A percentile compares a stretch with the other conserved stretches of the same genome.
These are phyloP conservation scores for Corylus americana DNA, from an alignment of 306 rosid genomes.

Conservation along the genomic window DNA sequence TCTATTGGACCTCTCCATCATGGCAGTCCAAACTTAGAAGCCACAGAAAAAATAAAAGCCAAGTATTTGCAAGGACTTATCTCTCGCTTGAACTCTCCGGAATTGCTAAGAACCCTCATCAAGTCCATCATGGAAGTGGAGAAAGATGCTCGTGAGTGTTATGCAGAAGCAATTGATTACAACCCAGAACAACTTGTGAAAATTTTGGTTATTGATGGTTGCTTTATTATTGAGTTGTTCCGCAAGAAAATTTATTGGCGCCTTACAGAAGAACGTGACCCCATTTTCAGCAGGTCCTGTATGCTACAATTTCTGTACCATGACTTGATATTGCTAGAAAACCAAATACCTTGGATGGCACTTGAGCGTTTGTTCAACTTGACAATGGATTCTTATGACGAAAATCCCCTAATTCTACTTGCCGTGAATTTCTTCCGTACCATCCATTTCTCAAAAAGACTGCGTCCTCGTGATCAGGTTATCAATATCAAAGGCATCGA, in stretches of 20 bases:
- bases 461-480: neutral
- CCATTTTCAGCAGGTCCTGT: constrained; percentile 7
- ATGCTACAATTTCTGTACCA: constrained; percentile 7
- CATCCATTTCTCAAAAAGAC: neutral
- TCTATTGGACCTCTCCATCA: constrained; percentile 30
- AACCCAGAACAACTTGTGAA: neutral
- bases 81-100: neutral
- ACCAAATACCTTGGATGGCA: constrained; percentile 36
- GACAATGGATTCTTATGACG: neutral
- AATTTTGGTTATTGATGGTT: constrained; percentile 35
- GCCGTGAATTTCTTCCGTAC: neutral
- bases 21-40: neutral
- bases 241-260: no score
- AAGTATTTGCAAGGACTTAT: neutral
- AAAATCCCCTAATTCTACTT: neutral
- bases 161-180: neutral
- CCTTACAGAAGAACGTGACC: neutral
- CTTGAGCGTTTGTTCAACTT: neutral
- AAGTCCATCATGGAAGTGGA: neutral
- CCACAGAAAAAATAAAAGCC: constrained; percentile 6
- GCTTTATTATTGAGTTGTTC: no score
- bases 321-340: constrained; percentile 26
- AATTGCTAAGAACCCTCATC: neutral
- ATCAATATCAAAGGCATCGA: neutral
- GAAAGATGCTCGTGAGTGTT: neutral